A percentile compares a stretch with the other conserved stretches of the same genome.
Conservation (phyloP, 176 grass and related monocot genomes). For the Oryza meridionalis region DNA sequence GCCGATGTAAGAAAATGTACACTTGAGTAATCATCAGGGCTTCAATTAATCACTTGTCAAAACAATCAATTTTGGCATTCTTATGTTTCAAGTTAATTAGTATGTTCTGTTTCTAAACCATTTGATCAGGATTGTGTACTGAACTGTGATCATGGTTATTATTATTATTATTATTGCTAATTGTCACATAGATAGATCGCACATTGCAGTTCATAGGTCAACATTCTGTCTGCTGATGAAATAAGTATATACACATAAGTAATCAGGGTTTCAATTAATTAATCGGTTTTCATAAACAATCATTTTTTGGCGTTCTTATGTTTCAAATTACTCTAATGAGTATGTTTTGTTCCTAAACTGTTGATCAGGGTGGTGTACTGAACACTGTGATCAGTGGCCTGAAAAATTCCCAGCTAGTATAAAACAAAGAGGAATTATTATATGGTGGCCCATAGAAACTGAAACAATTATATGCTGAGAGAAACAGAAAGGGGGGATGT, state of each 20-base stretch:
- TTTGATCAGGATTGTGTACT: no score
- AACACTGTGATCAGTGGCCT: not conserved
- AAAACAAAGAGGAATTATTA: not conserved
- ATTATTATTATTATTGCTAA: not conserved
- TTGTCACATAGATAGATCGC: not conserved
- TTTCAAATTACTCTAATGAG: not conserved
- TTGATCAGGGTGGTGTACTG: not conserved
- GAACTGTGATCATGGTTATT: no score
- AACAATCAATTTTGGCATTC: not conserved
- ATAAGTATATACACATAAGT: not conserved
- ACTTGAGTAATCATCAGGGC: not conserved
- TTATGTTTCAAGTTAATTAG: not conserved
- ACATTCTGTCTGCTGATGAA: not conserved
- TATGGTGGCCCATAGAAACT: not conserved
- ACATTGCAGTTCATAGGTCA: not conserved
- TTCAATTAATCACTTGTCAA: not conserved
- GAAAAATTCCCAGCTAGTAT: not conserved
- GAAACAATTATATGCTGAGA: not conserved
- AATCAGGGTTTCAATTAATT: not conserved
- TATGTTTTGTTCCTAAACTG: not conserved
- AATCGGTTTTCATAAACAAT: not conserved
- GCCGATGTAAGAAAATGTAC: not conserved
- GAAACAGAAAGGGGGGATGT: not conserved
- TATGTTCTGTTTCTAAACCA: no score
- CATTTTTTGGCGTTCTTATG: not conserved